Evolutionary conservation across 2,329 filamentous ascomycete genomes (phyloP), one percentile per base, ranked within the genome.

Genomic region (Verticillium dahliae): DNA sequence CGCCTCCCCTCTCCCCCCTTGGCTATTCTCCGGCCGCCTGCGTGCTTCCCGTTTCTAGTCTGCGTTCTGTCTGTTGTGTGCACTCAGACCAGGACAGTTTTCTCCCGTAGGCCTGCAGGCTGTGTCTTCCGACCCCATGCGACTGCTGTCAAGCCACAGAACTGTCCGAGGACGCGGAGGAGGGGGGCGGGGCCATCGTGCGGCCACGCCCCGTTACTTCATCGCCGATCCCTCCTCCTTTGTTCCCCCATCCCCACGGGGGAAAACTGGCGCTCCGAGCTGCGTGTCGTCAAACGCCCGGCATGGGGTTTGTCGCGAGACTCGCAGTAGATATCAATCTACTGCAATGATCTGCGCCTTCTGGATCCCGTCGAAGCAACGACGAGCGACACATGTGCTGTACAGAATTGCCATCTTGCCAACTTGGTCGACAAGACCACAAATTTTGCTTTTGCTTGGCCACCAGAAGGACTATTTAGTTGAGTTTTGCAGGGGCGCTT

Each of bases 161-260:
- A 52, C 45, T 27, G 45, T 10, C 45, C 45, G 45, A 52, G 18
- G 41, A 11, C 15, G 39, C 45, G 6, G 45, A 27, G 18, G 41
- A 45, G 38, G 38, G 38, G 38, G 38, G 14, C 39, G 39, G 39
- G 13, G 39, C 15, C 39, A 57, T 57, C 34, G 60, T 60, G 62
- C 57, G 41, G 57, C 52, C 39, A 57, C 35, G 27, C 5, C 60
- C 60, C 57, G 60, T 65, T 63, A 57, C 57, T 45, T 38, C 63
- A 63, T 65, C 63, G 62, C 57, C 63, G 63, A 65, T 65, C 60
- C 52, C 50, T 57, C 33, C 50, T 60, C 56, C 62, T 65, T 62
- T 31, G 60, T 58, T 57, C 37, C 33, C 45, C 50, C 35, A 39
- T 55, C 37, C 14, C 52, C 57, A 37, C 55, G 55, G 55, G 55